These are phyloP conservation scores for Tuber microsphaerosporum DNA, from an alignment of 495 filamentous ascomycete genomes.

Conservation along the genomic window DNA sequence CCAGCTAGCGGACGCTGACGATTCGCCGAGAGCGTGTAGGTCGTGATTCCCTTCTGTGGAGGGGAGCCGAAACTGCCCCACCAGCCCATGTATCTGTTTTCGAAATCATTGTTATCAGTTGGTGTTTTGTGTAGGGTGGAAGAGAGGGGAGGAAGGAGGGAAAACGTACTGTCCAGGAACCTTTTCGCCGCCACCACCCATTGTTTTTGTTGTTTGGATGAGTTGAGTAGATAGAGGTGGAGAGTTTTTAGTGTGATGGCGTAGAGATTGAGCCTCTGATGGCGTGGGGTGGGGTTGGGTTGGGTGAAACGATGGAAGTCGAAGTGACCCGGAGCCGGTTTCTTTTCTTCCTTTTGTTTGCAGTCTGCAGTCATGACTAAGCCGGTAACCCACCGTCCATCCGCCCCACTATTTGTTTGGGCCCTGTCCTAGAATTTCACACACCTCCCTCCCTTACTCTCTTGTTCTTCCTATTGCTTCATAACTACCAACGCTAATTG, in stretches of 20 bases:
- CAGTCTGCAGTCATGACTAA: neutral
- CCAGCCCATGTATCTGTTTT: constrained; percentile 63
- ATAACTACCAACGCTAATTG: constrained; percentile 9
- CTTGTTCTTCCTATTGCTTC: constrained; percentile 18
- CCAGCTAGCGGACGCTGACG: constrained; percentile 60
- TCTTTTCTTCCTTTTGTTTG: neutral
- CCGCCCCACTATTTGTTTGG: neutral
- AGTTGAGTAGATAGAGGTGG: constrained; percentile 33
- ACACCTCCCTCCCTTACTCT: neutral
- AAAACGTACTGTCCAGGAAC: constrained; percentile 63
- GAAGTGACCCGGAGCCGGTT: too few species aligned
- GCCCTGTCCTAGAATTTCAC: neutral
- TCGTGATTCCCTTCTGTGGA: constrained; percentile 58
- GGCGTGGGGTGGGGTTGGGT: neutral
- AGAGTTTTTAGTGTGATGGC: constrained; percentile 6
- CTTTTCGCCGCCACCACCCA: constrained; percentile 59
- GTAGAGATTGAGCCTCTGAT: constrained; percentile 41
- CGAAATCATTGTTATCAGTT: constrained; percentile 14
- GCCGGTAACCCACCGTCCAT: neutral
- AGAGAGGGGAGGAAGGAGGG: constrained; percentile 24
- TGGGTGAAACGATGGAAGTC: neutral
- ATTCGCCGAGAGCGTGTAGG: constrained; percentile 58
- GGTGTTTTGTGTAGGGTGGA: constrained; percentile 9
- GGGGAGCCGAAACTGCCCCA: constrained; percentile 71
- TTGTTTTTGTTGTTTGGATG: constrained; percentile 46